These are phyloP conservation scores for Syzygium oleosum DNA, from an alignment of 345 rosid species.

Conservation along the genomic window DNA sequence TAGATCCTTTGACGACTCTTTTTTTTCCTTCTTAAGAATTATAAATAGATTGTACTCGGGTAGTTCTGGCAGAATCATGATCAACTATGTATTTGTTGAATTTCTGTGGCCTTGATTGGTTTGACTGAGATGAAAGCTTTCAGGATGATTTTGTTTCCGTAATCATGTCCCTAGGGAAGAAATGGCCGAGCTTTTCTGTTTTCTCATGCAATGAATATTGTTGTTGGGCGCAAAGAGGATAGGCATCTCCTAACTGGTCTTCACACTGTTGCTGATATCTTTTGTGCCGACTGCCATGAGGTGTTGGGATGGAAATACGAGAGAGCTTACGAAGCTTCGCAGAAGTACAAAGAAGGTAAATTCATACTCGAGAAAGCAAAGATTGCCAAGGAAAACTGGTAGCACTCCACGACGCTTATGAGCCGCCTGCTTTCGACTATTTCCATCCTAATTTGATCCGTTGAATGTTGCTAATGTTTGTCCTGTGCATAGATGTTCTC, in stretches of 20 bases:
- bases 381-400: constrained; percentile 74
- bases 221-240: constrained; percentile 66
- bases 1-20: not conserved
- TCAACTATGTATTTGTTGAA: not conserved
- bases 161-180: constrained; percentile 54
- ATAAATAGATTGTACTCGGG: not conserved
- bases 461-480: not conserved
- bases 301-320: constrained; percentile 86
- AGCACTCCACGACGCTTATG: constrained; percentile 15
- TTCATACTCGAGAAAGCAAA: constrained; percentile 76
- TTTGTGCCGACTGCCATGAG: constrained; percentile 61
- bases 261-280: constrained; percentile 77
- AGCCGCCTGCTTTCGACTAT: not conserved
- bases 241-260: constrained; percentile 67
- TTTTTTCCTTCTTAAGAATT: not conserved
- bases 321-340: constrained; percentile 61
- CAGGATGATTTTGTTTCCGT: not conserved
- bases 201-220: constrained; percentile 76
- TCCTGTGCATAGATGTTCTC: not conserved
- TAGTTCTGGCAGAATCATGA: not conserved
- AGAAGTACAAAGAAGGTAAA: constrained; percentile 88
- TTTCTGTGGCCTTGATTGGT: not conserved
- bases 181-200: constrained; percentile 80
- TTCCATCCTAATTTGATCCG: not conserved
- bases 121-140: not conserved